Percentiles rank a stretch among this genome's conserved stretches.
These are phyloP conservation scores for Pelargonium cotyledonis DNA, from an alignment of 441 rosid genomes.

Conservation along the genomic window DNA sequence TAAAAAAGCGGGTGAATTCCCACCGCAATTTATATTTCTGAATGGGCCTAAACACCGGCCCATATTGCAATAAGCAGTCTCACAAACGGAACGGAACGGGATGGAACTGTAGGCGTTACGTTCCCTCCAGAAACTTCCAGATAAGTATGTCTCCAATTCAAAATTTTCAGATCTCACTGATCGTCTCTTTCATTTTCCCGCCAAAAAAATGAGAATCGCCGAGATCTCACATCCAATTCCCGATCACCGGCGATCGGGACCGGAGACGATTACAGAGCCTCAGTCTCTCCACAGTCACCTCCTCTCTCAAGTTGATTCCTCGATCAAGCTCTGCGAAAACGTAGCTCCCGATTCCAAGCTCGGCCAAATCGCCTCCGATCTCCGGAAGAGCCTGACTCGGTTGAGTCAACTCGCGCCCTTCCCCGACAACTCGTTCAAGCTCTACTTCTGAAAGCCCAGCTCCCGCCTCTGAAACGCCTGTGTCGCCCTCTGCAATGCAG, in stretches of 20 bases:
- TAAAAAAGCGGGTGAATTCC: no score
- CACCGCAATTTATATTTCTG: no score
- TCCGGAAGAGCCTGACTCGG: constrained; percentile 48
- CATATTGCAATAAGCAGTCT: no score
- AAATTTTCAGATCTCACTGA: background rate
- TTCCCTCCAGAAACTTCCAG: no score
- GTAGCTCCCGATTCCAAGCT: constrained; percentile 27
- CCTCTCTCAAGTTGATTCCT: constrained; percentile 60
- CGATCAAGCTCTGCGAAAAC: constrained; percentile 52
- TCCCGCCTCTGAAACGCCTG: constrained; percentile 94
- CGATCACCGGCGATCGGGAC: constrained; percentile 35
- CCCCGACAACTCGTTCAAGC: constrained; percentile 52
- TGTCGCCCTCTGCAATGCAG: constrained; percentile 70
- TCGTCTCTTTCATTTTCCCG: constrained; percentile 20
- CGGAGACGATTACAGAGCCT: constrained; percentile 2
- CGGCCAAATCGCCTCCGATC: constrained; percentile 38
- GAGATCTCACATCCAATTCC: constrained; percentile 58
- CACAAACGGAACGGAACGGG: no score
- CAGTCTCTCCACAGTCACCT: constrained; percentile 21
- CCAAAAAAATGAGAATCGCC: constrained; percentile 65
- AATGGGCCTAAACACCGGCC: no score
- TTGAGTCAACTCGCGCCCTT: constrained; percentile 55
- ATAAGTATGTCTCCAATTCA: no score
- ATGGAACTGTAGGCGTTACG: no score
- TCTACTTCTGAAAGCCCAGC: constrained; percentile 79